phyloP scores from a whole-genome alignment of 257 asterid species.

The Lithospermum erythrorhizon region DNA sequence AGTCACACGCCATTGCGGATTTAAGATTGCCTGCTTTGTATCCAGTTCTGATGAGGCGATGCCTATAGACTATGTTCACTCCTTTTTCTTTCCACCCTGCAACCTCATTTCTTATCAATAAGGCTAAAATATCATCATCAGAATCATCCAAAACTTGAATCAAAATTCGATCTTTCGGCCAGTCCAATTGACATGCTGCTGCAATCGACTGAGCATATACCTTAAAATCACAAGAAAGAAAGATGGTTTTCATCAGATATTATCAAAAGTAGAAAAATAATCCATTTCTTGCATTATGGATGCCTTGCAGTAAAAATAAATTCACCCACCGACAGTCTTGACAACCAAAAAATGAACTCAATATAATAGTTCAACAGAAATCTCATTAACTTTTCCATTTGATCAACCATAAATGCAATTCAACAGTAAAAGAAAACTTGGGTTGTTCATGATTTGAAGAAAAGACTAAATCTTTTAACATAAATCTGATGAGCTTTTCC shows the following conservation, averaged over 20 bases:
- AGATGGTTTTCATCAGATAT: conserved; percentile 4
- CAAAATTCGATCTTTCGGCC: conserved; percentile 80
- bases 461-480: too few species aligned
- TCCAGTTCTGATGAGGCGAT: conserved; percentile 70
- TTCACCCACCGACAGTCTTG: background rate
- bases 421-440: too few species aligned
- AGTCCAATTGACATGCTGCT: conserved; percentile 79
- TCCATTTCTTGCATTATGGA: background rate
- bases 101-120: conserved; percentile 57
- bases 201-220: conserved; percentile 77
- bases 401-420: too few species aligned
- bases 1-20: conserved; percentile 89
- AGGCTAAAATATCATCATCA: conserved; percentile 65
- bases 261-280: background rate
- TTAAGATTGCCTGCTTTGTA: conserved; percentile 92
- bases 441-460: background rate
- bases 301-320: background rate
- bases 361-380: too few species aligned
- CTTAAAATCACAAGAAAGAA: conserved; percentile 21
- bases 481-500: background rate
- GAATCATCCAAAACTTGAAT: conserved; percentile 89
- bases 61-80: conserved; percentile 71
- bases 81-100: conserved; percentile 77
- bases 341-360: background rate
- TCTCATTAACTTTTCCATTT: background rate